Evolutionary conservation across 345 rosid species (phyloP).

Genomic region (Acer yangbiense): DNA sequence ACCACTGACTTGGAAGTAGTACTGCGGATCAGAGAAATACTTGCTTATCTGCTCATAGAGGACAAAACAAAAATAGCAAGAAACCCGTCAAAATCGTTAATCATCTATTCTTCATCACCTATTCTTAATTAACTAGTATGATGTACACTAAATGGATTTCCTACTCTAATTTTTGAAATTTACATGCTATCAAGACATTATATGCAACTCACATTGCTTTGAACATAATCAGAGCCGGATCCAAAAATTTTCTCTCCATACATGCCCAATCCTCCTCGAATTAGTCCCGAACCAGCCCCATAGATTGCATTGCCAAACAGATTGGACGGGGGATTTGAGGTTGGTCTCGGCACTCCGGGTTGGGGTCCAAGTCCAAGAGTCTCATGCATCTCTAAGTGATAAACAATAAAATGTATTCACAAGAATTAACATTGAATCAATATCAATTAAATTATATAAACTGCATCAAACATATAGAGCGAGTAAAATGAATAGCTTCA

Average conservation of each 20-base stretch:
- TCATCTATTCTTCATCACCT: background rate
- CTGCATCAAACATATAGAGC: too few relatives aligned
- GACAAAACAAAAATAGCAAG: background rate
- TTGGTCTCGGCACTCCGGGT: constrained; percentile 34
- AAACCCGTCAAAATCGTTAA: background rate
- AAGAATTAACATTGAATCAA: background rate
- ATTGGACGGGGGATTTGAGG: constrained; percentile 37
- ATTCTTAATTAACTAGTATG: background rate
- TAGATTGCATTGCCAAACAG: constrained; percentile 50
- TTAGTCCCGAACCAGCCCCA: constrained; percentile 53
- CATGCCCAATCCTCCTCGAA: constrained; percentile 53
- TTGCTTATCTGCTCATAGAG: constrained; percentile 46
- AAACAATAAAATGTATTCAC: too few relatives aligned
- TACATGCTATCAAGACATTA: too few relatives aligned
- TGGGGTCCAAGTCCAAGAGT: constrained; percentile 48
- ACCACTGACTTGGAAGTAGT: constrained; percentile 64
- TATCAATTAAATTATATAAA: background rate
- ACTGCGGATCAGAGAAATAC: constrained; percentile 62
- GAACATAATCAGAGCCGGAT: constrained; percentile 59
- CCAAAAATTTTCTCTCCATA: constrained; percentile 55
- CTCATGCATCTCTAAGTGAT: constrained; percentile 31
- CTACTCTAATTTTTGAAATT: too few relatives aligned
- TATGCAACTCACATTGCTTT: constrained; percentile 54
- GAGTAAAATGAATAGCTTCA: too few relatives aligned
- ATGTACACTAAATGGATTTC: background rate